These are phyloP conservation scores for Arthrocladium fulminans DNA, from an alignment of 2,329 filamentous ascomycete genomes.

Conservation along the genomic window DNA sequence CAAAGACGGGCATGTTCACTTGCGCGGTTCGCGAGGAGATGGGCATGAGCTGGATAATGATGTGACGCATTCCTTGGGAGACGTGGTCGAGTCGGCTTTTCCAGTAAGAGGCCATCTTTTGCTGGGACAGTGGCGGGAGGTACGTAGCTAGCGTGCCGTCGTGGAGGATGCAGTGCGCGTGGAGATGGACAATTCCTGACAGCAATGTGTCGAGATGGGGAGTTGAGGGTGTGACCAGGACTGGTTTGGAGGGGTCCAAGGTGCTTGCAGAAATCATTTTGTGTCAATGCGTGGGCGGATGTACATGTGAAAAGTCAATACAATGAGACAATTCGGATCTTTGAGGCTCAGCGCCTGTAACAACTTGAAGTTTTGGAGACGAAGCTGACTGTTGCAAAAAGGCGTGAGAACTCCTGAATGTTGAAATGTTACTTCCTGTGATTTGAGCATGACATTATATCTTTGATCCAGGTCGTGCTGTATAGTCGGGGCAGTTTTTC, in stretches of 20 bases:
- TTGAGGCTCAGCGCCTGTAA: no score
- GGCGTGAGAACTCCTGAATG: no score
- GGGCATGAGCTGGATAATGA: conserved; percentile 43
- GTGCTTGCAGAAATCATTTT: neutral
- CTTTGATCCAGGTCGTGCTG: no score
- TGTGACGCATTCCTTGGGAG: conserved; percentile 38
- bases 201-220: conserved; percentile 29
- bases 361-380: neutral
- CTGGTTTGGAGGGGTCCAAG: neutral
- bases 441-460: no score
- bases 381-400: no score
- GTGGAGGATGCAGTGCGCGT: conserved; percentile 50
- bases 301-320: neutral
- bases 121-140: conserved; percentile 49
- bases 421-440: no score
- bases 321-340: neutral
- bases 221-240: conserved; percentile 9
- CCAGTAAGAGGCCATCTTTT: conserved; percentile 52
- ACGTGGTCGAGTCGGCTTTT: conserved; percentile 44
- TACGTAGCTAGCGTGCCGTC: conserved; percentile 52
- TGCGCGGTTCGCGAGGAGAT: conserved; percentile 20
- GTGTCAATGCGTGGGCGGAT: neutral
- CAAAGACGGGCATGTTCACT: conserved; percentile 30
- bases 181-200: conserved; percentile 49
- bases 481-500: no score